Evolutionary conservation across 2,329 filamentous ascomycete genomes (phyloP), one percentile per base, ranked within the genome.

Genomic region (Xylaria polymorpha): DNA sequence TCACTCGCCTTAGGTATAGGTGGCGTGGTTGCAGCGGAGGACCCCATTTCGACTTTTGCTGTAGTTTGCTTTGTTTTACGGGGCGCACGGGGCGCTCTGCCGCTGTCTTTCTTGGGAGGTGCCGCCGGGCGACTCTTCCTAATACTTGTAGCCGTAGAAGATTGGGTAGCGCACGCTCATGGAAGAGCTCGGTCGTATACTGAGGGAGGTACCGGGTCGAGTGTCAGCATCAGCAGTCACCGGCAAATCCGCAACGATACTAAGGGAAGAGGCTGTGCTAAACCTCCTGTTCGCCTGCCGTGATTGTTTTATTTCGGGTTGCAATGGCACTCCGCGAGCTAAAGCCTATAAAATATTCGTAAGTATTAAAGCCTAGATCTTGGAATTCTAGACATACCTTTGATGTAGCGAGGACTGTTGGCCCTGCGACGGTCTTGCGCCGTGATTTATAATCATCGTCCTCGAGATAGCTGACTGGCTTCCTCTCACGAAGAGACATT

Each of bases 401-500:
- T 25, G 85, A 82, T 15, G 77, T 79, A 46, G 83, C 80, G 8
- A 87, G 74, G 43, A 84, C 81, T n/a, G 81, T 79, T 1, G 85
- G 78, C 35, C 85, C 86, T 35, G 85, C 86, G 53, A 91, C 86
- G 0, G 90, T 93, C 70, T 84, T 91, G 63, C 91, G 83, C 39
- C 91, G 86, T 71, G 82, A 83, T 72, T 82, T 83, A 9, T 80
- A 75, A 22, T 85, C 84, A 59, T 86, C 85, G 7, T 85, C 85
- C 10, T 85, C 83, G n/a, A 84, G 81, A 4, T 87, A 81, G 62
- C 85, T 90, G 8, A 84, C 79, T 14, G 83, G 82, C 77, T 91
- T 94, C 69, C 93, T 88, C 66, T 91, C 90, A 39, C 94, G 88
- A 62, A 96, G 83, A 70, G 93, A 90, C 87, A 91, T 92, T 67